Percentiles rank a stretch among this genome's conserved stretches.
Conservation (phyloP, 768 basidiomycete genomes). For the Steccherinum ochraceum region DNA sequence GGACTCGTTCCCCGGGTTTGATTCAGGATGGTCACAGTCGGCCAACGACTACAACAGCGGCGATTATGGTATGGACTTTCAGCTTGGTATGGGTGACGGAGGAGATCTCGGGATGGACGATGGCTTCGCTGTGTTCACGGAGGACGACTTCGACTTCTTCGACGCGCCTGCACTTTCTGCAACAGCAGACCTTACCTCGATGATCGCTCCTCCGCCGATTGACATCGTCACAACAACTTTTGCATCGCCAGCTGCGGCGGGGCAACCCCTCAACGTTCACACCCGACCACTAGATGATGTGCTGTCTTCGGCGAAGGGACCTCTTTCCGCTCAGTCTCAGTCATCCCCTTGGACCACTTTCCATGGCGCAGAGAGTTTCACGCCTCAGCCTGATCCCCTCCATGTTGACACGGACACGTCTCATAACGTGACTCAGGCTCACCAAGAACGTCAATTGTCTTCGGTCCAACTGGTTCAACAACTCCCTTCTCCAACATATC, state of each 20-base stretch:
- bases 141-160: conserved; percentile 88
- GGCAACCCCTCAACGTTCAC: background rate
- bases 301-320: conserved; percentile 18
- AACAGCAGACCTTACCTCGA: background rate
- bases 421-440: too few relatives aligned
- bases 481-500: background rate
- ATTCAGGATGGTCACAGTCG: conserved; percentile 16
- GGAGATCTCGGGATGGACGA: conserved; percentile 25
- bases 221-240: background rate
- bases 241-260: too few relatives aligned
- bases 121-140: conserved; percentile 50
- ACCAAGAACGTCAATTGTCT: background rate
- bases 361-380: conserved; percentile 13
- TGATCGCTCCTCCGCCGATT: background rate
- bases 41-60: conserved; percentile 27
- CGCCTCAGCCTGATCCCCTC: conserved; percentile 8
- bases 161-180: conserved; percentile 39
- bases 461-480: background rate
- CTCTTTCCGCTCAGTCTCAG: conserved; percentile 20
- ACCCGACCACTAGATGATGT: conserved; percentile 5
- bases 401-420: background rate
- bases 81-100: conserved; percentile 36
- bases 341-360: conserved; percentile 14
- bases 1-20: conserved; percentile 19
- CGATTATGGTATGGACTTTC: conserved; percentile 40